phyloP scores from a whole-genome alignment of 257 asterid genomes.

The Solanum sparsipilum region DNA sequence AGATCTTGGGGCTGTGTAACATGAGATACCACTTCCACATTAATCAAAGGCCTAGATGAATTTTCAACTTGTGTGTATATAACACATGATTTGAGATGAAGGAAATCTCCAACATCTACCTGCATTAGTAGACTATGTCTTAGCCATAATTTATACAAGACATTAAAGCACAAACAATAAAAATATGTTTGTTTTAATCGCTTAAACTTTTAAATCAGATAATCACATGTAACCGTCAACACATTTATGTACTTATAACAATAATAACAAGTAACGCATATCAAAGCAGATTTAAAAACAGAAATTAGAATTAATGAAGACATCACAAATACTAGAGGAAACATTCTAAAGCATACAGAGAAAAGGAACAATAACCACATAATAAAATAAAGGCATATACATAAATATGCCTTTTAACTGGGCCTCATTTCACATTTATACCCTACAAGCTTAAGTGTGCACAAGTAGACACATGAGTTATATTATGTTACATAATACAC shows the following conservation, averaged over 20 bases:
- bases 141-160: neutral
- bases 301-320: neutral
- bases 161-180: neutral
- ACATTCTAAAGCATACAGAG: neutral
- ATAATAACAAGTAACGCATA: neutral
- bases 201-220: neutral
- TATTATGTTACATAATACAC: too few species aligned
- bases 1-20: conserved; percentile 69
- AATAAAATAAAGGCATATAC: too few species aligned
- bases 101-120: conserved; percentile 88
- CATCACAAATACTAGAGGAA: neutral
- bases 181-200: neutral
- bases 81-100: conserved; percentile 80
- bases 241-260: conserved; percentile 22
- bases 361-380: neutral
- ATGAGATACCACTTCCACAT: conserved; percentile 83
- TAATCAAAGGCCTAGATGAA: conserved; percentile 48
- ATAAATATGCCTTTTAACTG: too few species aligned
- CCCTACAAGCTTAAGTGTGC: too few species aligned
- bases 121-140: conserved; percentile 16
- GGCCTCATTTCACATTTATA: too few species aligned
- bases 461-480: neutral
- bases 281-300: neutral
- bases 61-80: conserved; percentile 63
- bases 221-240: neutral